phyloP scores from a whole-genome alignment of 2,329 filamentous ascomycete species.

The Cladosporium phlei region DNA sequence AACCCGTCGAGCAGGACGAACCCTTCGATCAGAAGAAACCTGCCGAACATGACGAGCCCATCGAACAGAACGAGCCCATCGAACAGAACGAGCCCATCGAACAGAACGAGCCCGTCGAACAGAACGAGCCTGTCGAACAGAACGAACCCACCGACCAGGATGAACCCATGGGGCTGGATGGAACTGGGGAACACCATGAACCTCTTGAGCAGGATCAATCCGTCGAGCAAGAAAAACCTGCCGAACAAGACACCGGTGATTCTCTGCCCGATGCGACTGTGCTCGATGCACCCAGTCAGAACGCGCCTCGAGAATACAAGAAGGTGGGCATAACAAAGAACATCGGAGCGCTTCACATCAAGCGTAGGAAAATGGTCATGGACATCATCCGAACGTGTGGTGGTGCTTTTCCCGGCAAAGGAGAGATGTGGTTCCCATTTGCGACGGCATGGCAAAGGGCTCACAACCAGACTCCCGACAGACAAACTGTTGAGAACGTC shows the following conservation, averaged over 20 bases:
- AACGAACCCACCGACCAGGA: background rate
- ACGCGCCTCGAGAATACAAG: background rate
- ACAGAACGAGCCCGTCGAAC: background rate
- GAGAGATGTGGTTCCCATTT: conserved; percentile 54
- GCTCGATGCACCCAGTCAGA: background rate
- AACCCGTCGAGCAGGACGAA: too few species aligned
- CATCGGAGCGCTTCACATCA: conserved; percentile 19
- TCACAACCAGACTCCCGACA: conserved; percentile 45
- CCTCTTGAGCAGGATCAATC: too few species aligned
- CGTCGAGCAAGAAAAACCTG: background rate
- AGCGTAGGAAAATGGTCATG: conserved; percentile 49
- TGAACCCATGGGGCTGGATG: background rate
- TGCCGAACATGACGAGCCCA: too few species aligned
- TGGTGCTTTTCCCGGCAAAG: conserved; percentile 53
- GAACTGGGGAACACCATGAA: too few species aligned
- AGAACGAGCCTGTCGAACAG: background rate
- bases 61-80: too few species aligned
- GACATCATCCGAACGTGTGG: conserved; percentile 51
- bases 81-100: too few species aligned
- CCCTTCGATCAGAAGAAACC: too few species aligned
- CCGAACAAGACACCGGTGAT: background rate
- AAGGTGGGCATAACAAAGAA: conserved; percentile 8
- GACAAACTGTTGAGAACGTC: conserved; percentile 47
- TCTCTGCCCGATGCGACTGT: conserved; percentile 1
- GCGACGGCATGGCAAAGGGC: conserved; percentile 48